Conservation (phyloP, 345 rosid species). For the Eucalyptus sp. region DNA sequence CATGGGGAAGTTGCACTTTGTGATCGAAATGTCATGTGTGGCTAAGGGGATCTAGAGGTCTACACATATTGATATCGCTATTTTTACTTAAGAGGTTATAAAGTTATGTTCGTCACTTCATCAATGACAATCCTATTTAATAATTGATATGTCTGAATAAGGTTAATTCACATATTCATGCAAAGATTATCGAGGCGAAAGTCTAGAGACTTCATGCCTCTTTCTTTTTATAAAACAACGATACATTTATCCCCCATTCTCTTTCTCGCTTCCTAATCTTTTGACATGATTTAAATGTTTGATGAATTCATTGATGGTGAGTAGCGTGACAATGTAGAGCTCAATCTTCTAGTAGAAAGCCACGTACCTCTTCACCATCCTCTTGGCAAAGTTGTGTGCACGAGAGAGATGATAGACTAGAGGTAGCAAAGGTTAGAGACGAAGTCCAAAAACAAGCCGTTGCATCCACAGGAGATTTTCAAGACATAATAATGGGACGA, state of each 20-base stretch:
- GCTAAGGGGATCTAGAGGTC: fast-evolving
- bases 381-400: not conserved
- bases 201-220: not conserved
- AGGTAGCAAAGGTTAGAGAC: not conserved
- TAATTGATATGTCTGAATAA: fast-evolving
- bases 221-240: not conserved
- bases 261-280: fast-evolving
- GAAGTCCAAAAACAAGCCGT: not conserved
- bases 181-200: fast-evolving
- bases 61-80: fast-evolving
- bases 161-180: fast-evolving
- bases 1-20: not conserved
- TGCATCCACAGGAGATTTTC: fast-evolving
- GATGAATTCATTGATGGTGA: fast-evolving
- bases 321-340: not conserved
- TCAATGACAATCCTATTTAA: fast-evolving
- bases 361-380: not conserved
- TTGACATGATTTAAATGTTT: not conserved
- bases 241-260: fast-evolving
- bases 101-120: not conserved
- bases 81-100: not conserved
- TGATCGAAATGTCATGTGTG: not conserved
- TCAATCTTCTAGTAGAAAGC: not conserved
- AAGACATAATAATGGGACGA: not conserved
- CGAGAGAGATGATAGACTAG: not conserved